phyloP scores from a whole-genome alignment of 148 eudicot genomes.

The Selenicereus undatus region DNA sequence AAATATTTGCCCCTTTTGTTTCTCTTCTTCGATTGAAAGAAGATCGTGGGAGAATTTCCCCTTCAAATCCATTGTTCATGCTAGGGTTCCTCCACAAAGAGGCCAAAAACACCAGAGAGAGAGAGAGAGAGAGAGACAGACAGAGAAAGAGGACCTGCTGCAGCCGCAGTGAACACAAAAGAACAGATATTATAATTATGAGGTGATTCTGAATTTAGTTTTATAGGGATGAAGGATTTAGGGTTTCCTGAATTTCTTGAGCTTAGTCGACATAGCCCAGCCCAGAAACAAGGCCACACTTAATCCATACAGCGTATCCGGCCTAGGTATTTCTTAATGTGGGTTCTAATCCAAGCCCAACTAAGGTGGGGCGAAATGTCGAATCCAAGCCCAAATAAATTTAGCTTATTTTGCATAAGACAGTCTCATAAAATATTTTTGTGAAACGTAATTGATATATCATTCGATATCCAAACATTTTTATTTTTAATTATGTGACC shows the following conservation, averaged over 20 bases:
- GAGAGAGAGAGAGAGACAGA: background rate
- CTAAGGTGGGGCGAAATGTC: no score
- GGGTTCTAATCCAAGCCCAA: no score
- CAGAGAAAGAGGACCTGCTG: background rate
- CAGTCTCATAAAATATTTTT: no score
- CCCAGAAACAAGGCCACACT: background rate
- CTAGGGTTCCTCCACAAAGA: conserved; percentile 30
- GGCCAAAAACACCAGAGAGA: conserved; percentile 2
- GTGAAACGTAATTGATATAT: no score
- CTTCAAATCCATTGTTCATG: background rate
- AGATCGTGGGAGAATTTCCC: background rate
- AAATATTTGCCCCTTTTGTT: conserved; percentile 22
- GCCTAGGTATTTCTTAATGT: no score
- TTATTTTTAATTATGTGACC: no score
- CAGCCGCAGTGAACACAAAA: background rate
- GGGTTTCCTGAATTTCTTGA: background rate
- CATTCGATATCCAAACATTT: no score
- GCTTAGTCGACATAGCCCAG: background rate
- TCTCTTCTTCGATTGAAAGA: background rate
- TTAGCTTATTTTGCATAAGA: no score
- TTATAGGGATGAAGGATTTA: background rate
- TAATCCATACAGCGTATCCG: no score
- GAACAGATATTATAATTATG: background rate
- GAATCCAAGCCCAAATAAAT: no score
- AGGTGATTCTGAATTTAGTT: background rate